A percentile compares a stretch with the other conserved stretches of the same genome.
phyloP scores from a whole-genome alignment of 208 protist species.

The Eutreptiella sp. region DNA sequence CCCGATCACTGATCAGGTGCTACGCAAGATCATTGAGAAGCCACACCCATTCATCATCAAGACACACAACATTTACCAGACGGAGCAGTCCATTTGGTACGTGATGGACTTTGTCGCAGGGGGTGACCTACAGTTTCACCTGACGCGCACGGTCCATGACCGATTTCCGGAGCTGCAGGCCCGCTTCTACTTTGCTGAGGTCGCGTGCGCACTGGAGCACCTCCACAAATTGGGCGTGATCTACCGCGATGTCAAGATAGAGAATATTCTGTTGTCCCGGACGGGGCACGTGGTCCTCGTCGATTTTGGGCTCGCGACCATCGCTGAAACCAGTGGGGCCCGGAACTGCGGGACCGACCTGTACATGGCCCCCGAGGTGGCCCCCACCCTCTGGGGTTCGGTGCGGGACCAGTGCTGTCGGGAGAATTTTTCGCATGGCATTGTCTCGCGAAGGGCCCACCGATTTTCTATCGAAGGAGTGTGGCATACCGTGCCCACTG shows the following conservation, averaged over 20 bases:
- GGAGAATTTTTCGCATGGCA: no score
- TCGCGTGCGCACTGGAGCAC: slow-evolving; percentile 37
- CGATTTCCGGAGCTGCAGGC: slow-evolving; percentile 31
- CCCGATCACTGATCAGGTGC: no score
- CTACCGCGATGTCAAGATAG: slow-evolving; percentile 32
- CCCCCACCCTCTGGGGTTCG: no score
- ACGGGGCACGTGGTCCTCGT: slow-evolving; percentile 20
- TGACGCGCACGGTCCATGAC: no score
- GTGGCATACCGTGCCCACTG: no score
- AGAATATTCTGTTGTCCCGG: slow-evolving; percentile 29
- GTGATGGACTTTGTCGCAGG: slow-evolving; percentile 49
- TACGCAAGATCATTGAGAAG: no score
- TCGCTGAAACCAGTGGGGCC: neutral
- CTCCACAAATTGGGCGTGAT: slow-evolving; percentile 31
- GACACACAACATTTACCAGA: slow-evolving; percentile 61
- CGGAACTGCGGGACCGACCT: slow-evolving; percentile 72
- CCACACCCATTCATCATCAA: slow-evolving; percentile 45
- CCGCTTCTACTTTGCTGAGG: slow-evolving; percentile 51
- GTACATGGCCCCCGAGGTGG: slow-evolving; percentile 78
- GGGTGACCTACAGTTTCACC: slow-evolving; percentile 58
- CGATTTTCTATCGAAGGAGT: no score
- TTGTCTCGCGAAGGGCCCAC: no score
- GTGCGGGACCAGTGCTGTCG: no score
- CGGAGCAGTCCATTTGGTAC: slow-evolving; percentile 43
- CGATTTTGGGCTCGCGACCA: slow-evolving; percentile 35